These are phyloP conservation scores for Rhizophagus clarus DNA, from an alignment of 192 early-diverging fungal genomes.

Conservation along the genomic window DNA sequence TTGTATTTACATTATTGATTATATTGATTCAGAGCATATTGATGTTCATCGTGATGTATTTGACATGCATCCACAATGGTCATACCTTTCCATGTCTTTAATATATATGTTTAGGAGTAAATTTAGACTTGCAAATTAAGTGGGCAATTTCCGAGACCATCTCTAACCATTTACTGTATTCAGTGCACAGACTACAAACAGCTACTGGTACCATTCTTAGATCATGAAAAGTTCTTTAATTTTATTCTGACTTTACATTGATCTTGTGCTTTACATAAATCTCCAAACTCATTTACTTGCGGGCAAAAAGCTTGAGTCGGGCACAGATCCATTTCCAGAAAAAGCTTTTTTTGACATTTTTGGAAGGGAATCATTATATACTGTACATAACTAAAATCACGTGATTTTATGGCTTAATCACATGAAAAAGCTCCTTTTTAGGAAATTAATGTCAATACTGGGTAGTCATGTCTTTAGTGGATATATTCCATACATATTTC, in stretches of 20 bases:
- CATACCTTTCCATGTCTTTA: not conserved
- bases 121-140: not conserved
- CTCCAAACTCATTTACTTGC: conserved; percentile 2
- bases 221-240: not conserved
- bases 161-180: not conserved
- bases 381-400: too few species aligned
- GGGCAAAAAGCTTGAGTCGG: not conserved
- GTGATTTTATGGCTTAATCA: too few species aligned
- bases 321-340: not conserved
- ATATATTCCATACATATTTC: too few species aligned
- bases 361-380: too few species aligned
- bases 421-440: too few species aligned
- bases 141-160: not conserved
- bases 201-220: not conserved
- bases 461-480: too few species aligned
- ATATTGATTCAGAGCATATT: not conserved
- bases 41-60: not conserved
- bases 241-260: not conserved
- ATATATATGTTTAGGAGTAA: not conserved
- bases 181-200: not conserved
- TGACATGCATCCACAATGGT: not conserved
- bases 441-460: too few species aligned
- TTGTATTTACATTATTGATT: not conserved
- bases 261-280: conserved; percentile 2
- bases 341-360: not conserved